Base-by-base conservation (phyloP, 805 yeast genomes). In the Saccharomycopsis oosterbeekiorum region DNA sequence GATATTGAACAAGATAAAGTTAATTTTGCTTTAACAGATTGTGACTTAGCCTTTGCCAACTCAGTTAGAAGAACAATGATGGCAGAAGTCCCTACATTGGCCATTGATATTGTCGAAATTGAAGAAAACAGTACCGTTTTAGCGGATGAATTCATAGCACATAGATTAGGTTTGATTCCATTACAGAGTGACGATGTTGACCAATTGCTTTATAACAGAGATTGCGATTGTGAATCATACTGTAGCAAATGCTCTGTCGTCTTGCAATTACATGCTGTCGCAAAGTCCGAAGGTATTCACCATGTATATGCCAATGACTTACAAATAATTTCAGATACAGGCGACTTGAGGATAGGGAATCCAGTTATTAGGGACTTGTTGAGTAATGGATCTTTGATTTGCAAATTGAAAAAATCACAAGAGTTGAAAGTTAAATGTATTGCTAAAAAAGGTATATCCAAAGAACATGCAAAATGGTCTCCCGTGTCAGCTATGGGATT, bases 391-490 rank as follows among this genome's bases (percentile, higher is more conserved):
- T 88, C 93, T n/a, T 75, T 94, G 60, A 84, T 94, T 67, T 90
- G 97, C 75, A 91, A 93, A 73, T 80, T 94, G 67, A 84, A 96
- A 72, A 88, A 88, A 71, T 93, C 91, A 69, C 99, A 94, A 76
- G 97, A 93, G 71, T 78, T 94, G 68, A 83, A 86, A 67, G 76
- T 94, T 63, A 85, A 86, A 67, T 94, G 99, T 75, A 87, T 94
- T 65, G 99, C 99, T 60, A 94, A 94, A 74, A 94, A 94, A 77
- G 99, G 98, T 54, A 91, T 91, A 62, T 89, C 97, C 57, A 92
- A 92, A 72, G 99, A 94, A 72, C 99, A 94, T 71, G 97, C 99
- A 57, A 94, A 94, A 71, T 94, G 99, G 99, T 86, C 94, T 6
- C 97, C 99, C 12, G 88, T 96, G 67, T 82, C 97, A 0, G 98